Conservation (phyloP, 2,329 filamentous ascomycete genomes). For the Colletotrichum viniferum region DNA sequence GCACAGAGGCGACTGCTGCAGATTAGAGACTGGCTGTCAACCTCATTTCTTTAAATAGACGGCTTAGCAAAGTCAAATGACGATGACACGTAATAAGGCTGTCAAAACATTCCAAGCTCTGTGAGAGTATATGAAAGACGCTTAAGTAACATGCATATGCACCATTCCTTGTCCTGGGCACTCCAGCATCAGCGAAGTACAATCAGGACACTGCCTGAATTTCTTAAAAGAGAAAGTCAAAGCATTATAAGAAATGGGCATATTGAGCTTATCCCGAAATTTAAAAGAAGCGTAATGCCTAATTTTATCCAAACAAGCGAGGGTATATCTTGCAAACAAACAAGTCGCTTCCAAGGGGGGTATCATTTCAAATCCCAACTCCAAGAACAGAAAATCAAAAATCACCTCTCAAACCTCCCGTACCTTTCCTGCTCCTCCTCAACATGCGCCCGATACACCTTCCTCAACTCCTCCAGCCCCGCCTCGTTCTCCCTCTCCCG, state of each 20-base stretch:
- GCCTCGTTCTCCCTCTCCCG: background rate
- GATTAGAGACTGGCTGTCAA: background rate
- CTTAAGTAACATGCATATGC: background rate
- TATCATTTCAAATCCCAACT: background rate
- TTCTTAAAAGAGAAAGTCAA: background rate
- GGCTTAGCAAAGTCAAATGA: too few species aligned
- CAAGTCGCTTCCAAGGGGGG: background rate
- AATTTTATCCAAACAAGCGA: background rate
- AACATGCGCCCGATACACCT: conserved; percentile 13
- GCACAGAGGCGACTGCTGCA: background rate
- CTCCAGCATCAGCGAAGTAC: background rate
- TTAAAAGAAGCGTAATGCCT: background rate
- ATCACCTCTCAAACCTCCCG: background rate
- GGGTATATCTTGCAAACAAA: background rate
- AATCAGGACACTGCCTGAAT: background rate
- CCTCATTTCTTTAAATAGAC: background rate
- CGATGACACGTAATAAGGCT: accelerated
- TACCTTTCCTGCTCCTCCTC: conserved; percentile 4
- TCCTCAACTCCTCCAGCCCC: conserved; percentile 15
- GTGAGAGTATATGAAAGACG: background rate
- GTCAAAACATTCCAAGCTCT: background rate
- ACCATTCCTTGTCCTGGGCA: background rate
- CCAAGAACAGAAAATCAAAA: background rate
- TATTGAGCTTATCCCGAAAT: background rate
- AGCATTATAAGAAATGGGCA: background rate